These are phyloP conservation scores for Aulographum hederae DNA, from an alignment of 2,329 filamentous ascomycete species.

Conservation along the genomic window DNA sequence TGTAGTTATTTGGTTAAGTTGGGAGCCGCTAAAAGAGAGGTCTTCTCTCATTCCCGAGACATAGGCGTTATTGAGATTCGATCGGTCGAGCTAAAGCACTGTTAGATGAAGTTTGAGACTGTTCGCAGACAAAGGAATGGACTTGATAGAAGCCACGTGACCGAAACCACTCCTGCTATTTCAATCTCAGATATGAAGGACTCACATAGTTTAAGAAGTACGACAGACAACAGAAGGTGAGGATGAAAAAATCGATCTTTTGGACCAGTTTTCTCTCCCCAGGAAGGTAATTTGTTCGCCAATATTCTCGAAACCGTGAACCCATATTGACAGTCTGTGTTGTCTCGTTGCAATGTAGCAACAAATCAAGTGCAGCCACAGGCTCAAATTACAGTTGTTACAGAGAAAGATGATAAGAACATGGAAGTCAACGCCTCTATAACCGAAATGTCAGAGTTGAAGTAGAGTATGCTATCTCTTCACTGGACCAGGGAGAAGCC, in stretches of 20 bases:
- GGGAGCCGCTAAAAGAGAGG: constrained; percentile 17
- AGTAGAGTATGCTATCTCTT: no score
- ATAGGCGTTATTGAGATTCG: constrained; percentile 24
- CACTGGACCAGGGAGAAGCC: no score
- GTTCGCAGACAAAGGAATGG: no score
- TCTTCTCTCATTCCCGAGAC: constrained; percentile 24
- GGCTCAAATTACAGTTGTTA: no score
- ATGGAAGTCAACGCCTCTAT: no score
- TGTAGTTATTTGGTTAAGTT: constrained; percentile 32
- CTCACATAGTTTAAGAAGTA: constrained; percentile 15
- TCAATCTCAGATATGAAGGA: neutral
- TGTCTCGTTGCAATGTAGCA: no score
- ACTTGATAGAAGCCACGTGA: no score
- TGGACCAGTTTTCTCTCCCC: constrained; percentile 29
- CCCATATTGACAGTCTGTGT: neutral
- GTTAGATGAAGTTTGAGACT: constrained; percentile 7
- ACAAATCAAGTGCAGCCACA: no score
- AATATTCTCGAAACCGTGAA: constrained; percentile 8
- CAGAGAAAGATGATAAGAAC: no score
- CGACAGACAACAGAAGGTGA: constrained; percentile 42
- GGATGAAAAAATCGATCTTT: constrained; percentile 46
- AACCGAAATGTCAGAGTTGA: no score
- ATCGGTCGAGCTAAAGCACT: constrained; percentile 20
- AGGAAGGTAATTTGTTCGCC: constrained; percentile 15
- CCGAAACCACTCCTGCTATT: no score